These are phyloP conservation scores for Leptographium procerum DNA, from an alignment of 2,329 filamentous ascomycete species.

Conservation along the genomic window DNA sequence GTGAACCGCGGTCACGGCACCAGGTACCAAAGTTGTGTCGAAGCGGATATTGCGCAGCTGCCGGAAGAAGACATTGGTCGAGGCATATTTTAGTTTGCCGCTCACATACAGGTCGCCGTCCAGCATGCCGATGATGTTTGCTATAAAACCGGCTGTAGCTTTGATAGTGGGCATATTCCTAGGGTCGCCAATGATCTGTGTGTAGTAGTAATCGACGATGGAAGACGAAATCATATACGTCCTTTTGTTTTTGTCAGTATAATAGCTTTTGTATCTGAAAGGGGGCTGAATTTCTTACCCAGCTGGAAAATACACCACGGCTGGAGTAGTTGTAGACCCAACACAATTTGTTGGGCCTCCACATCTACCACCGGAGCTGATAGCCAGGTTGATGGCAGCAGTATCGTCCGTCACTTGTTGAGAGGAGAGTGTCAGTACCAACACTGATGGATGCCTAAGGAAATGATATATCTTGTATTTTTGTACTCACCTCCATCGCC, in stretches of 20 bases:
- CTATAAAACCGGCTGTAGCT: slow-evolving; percentile 30
- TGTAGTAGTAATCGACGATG: slow-evolving; percentile 16
- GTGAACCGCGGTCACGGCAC: slow-evolving; percentile 30
- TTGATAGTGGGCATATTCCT: slow-evolving; percentile 15
- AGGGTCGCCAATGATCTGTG: slow-evolving; percentile 14
- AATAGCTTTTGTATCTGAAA: no score
- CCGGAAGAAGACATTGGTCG: slow-evolving; percentile 41
- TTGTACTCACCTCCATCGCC: slow-evolving; percentile 48
- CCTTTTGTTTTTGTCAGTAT: slow-evolving; percentile 5
- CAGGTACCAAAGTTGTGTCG: slow-evolving; percentile 13
- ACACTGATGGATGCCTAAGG: not conserved
- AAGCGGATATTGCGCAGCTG: slow-evolving; percentile 16
- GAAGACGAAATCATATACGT: slow-evolving; percentile 14
- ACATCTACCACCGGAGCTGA: slow-evolving; percentile 30
- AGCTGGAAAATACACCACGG: slow-evolving; percentile 14
- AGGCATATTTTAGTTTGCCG: slow-evolving; percentile 32
- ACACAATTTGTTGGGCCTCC: slow-evolving; percentile 16
- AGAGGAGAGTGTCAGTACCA: not conserved
- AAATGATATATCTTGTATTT: not conserved
- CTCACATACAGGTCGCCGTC: slow-evolving; percentile 34
- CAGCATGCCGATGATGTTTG: slow-evolving; percentile 30
- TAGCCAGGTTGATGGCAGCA: slow-evolving; percentile 53
- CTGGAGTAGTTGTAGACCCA: slow-evolving; percentile 13
- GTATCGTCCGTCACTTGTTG: slow-evolving; percentile 56
- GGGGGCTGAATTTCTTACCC: slow-evolving; percentile 5